Percentiles rank a stretch among this genome's conserved stretches.
Evolutionary conservation across 169 alveolate species (phyloP).

Genomic region (Eimeria tenella): DNA sequence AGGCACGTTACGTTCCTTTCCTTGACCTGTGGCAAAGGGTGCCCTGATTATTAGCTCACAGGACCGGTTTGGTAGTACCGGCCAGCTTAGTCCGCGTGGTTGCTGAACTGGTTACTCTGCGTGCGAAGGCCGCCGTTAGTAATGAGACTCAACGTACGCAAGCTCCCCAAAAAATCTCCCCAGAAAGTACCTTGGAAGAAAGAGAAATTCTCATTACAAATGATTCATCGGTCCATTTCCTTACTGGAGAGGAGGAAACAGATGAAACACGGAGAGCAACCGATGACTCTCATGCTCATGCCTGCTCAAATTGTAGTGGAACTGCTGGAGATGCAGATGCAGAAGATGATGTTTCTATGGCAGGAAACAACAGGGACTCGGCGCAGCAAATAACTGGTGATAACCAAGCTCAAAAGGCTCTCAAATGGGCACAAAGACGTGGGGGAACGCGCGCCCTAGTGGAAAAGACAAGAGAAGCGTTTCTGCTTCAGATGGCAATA

Average conservation of each 20-base stretch:
- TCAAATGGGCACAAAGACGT: slow-evolving; percentile 19
- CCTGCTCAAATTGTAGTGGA: too few species aligned
- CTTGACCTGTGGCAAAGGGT: not conserved
- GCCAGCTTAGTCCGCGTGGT: not conserved
- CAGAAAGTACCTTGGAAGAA: too few species aligned
- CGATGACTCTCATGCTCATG: too few species aligned
- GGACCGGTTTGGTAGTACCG: not conserved
- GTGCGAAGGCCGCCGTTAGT: slow-evolving; percentile 6
- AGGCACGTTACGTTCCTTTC: slow-evolving; percentile 9
- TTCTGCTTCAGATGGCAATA: slow-evolving; percentile 82
- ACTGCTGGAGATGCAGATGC: too few species aligned
- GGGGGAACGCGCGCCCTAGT: slow-evolving; percentile 79
- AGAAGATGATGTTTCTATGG: too few species aligned
- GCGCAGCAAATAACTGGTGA: not conserved
- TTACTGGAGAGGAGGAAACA: too few species aligned
- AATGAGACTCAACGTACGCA: not conserved
- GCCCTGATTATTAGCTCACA: too few species aligned
- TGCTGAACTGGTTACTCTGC: not conserved
- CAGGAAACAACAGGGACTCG: not conserved
- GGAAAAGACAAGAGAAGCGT: slow-evolving; percentile 83
- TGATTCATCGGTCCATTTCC: too few species aligned
- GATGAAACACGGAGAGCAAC: too few species aligned
- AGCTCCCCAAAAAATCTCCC: too few species aligned
- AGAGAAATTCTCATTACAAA: too few species aligned
- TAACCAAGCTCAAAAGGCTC: not conserved